phyloP scores from a whole-genome alignment of 1,139 yeast genomes.

The Nakaseomyces nivariensis region DNA sequence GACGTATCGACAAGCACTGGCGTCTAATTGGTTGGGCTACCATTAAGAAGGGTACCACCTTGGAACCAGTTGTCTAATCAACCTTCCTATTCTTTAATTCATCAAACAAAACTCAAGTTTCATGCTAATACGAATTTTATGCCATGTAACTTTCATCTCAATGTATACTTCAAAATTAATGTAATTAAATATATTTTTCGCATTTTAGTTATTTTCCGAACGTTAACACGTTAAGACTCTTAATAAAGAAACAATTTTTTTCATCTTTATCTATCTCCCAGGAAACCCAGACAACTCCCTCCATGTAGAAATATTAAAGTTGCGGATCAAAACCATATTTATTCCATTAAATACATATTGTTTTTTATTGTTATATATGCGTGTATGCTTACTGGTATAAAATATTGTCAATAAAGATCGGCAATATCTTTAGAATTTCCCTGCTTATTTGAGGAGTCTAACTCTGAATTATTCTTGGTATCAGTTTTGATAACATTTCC shows the following conservation, averaged over 20 bases:
- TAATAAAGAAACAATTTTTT: not conserved
- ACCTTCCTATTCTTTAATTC: conserved; percentile 1
- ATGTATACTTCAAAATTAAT: conserved; percentile 5
- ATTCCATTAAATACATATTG: not conserved
- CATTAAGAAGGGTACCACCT: conserved; percentile 85
- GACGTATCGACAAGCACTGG: conserved; percentile 99
- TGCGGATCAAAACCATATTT: not conserved
- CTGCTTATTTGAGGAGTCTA: not conserved
- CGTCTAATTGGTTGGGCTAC: conserved; percentile 99
- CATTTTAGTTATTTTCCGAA: conserved; percentile 1
- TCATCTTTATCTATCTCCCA: not conserved
- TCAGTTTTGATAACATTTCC: not conserved
- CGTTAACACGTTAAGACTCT: not conserved
- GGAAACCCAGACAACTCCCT: too few relatives aligned
- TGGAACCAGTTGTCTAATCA: conserved; percentile 49
- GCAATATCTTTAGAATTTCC: not conserved
- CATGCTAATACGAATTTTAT: not conserved
- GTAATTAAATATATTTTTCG: conserved; percentile 3
- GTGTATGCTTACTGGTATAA: not conserved
- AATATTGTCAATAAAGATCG: not conserved
- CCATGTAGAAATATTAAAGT: too few relatives aligned
- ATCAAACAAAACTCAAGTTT: not conserved
- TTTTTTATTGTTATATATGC: not conserved
- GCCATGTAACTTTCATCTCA: not conserved
- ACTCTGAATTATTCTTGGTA: not conserved